Evolutionary conservation across 306 rosid species (phyloP).

Genomic region (Erythrophleum fordii): DNA sequence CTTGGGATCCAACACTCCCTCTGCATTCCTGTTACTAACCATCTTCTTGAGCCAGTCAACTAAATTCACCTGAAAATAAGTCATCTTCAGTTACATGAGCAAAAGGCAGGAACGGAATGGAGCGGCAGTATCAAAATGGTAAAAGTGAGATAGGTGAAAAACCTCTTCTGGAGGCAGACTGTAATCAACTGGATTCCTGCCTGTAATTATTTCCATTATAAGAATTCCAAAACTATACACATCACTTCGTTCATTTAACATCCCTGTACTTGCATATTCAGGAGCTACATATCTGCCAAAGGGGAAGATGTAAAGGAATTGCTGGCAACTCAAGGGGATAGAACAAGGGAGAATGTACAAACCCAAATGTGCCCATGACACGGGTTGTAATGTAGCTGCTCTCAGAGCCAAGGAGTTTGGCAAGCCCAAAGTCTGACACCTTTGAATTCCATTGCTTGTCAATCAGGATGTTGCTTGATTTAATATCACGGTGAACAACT

Average conservation of each 20-base stretch:
- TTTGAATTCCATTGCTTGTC: conserved; percentile 75
- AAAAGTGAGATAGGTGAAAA: conserved; percentile 20
- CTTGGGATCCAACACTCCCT: conserved; percentile 67
- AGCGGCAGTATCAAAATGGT: background rate
- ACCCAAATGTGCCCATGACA: conserved; percentile 82
- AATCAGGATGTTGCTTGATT: conserved; percentile 69
- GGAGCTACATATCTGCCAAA: conserved; percentile 70
- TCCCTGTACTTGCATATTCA: conserved; percentile 77
- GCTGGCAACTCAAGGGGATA: background rate
- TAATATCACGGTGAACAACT: conserved; percentile 74
- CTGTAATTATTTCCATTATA: conserved; percentile 67
- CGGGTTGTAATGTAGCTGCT: conserved; percentile 67
- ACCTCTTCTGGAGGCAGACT: conserved; percentile 69
- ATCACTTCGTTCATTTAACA: conserved; percentile 75
- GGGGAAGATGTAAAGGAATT: background rate
- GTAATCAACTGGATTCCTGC: conserved; percentile 71
- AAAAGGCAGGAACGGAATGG: background rate
- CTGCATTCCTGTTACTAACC: conserved; percentile 61
- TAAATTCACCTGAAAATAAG: conserved; percentile 59
- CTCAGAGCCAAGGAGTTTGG: conserved; percentile 68
- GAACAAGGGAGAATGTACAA: conserved; percentile 20
- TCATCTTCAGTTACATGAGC: conserved; percentile 6
- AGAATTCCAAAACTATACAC: conserved; percentile 72
- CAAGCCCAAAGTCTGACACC: conserved; percentile 83
- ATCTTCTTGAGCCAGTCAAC: conserved; percentile 76